Conservation (phyloP, 345 rosid genomes). For the Rhodamnia rubescens region DNA sequence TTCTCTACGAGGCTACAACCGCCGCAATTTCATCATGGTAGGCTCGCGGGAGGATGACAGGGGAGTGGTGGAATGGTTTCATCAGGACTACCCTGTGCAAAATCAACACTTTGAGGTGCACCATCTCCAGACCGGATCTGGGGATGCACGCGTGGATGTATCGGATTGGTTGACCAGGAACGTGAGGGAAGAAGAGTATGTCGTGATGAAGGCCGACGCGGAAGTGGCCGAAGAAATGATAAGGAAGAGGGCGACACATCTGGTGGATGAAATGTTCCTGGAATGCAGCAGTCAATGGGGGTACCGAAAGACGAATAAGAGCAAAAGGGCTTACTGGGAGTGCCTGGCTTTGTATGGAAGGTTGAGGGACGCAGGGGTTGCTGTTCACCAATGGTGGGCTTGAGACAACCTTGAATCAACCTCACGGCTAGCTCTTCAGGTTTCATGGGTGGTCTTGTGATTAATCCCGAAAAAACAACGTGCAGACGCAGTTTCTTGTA, state of each 20-base stretch:
- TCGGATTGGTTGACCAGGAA: conserved; percentile 24
- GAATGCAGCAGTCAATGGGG: conserved; percentile 28
- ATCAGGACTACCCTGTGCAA: conserved; percentile 17
- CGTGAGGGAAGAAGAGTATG: conserved; percentile 27
- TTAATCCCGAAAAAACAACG: not conserved
- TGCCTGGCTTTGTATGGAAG: conserved; percentile 35
- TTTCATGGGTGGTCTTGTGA: not conserved
- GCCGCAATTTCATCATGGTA: conserved; percentile 16
- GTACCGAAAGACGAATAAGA: conserved; percentile 6
- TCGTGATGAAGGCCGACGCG: conserved; percentile 38
- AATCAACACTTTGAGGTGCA: conserved; percentile 20
- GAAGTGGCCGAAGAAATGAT: conserved; percentile 28
- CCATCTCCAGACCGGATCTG: not conserved
- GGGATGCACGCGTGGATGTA: conserved; percentile 2
- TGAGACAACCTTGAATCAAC: not conserved
- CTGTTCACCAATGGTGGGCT: conserved; percentile 44
- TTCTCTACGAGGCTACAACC: conserved; percentile 16
- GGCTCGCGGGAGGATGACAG: conserved; percentile 8
- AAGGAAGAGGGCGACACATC: not conserved
- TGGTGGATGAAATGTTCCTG: conserved; percentile 35
- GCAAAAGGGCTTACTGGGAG: conserved; percentile 40
- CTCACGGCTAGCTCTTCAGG: not conserved
- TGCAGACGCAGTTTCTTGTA: not conserved
- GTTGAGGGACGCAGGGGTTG: conserved; percentile 29
- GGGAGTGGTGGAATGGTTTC: conserved; percentile 18